These are phyloP conservation scores for Boletus semigastroideus DNA, from an alignment of 1,284 basidiomycete species.

Conservation along the genomic window DNA sequence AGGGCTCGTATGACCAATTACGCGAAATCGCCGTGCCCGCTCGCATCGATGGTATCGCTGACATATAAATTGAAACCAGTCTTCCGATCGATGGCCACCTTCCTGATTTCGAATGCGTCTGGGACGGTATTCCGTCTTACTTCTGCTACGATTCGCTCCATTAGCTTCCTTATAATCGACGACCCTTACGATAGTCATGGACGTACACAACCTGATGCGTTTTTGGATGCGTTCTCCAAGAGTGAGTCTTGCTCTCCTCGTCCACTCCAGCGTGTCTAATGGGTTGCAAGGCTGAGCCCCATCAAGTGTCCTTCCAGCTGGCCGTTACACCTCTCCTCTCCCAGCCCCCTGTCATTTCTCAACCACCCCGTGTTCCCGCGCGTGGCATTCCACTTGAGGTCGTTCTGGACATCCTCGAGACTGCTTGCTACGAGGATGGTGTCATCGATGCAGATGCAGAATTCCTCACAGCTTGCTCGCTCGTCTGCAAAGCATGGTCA, in stretches of 20 bases:
- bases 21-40: conserved; percentile 24
- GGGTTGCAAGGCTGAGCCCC: conserved; percentile 32
- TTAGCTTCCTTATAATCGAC: conserved; percentile 28
- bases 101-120: conserved; percentile 21
- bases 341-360: conserved; percentile 4
- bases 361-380: conserved; percentile 24
- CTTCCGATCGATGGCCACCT: conserved; percentile 19
- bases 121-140: conserved; percentile 23
- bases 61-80: conserved; percentile 27
- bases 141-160: conserved; percentile 19
- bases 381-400: conserved; percentile 57
- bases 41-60: conserved; percentile 22
- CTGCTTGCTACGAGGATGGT: conserved; percentile 44
- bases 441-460: conserved; percentile 39
- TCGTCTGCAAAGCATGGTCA: conserved; percentile 68
- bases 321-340: conserved; percentile 15
- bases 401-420: conserved; percentile 59
- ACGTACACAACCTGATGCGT: conserved; percentile 39
- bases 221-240: conserved; percentile 32
- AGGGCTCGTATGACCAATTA: conserved; percentile 18
- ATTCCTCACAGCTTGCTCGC: conserved; percentile 51
- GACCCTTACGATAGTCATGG: conserved; percentile 33
- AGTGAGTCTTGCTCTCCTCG: conserved; percentile 24
- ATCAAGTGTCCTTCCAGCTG: conserved; percentile 40
- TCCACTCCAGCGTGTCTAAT: conserved; percentile 13